Evolutionary conservation across 2,329 filamentous ascomycete genomes (phyloP), one percentile per base, ranked within the genome.

Genomic region (Fusarium liriodendri): DNA sequence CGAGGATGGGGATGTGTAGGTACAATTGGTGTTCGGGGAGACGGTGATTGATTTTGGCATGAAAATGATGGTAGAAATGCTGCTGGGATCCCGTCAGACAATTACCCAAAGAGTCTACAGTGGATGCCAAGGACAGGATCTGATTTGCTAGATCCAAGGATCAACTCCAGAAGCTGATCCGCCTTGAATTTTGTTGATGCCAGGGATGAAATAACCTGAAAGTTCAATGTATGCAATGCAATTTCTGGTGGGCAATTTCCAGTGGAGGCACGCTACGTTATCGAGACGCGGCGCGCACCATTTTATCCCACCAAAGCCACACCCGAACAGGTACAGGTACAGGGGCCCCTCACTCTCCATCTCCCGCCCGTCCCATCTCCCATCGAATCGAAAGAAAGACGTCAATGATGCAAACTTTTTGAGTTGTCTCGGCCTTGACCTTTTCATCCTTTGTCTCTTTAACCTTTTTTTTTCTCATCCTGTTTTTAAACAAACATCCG

Each of bases 111-210:
- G n/a, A 37, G 40, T 52, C 16, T n/a, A 35, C 11, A 27, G 59
- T 62, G 59, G 59, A 52, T 33, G 42, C 35, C 20, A n/a, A 52
- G 42, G 59, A 11, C 11, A 38, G 37, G 5, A 52, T 50, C 1
- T 62, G 59, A 62, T 52, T 62, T 62, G 59, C 42, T 38, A 7
- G 20, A 22, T 42, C 37, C 22, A 27, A 27, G 40, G 27, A 9
- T 29, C 1, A 50, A n/a, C 52, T 20, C 42, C 25, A 62, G 25
- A 50, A 47, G 38, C 27, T 20, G 33, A 27, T 60, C 37, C 27
- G 59, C 59, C 35, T 52, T 62, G 59, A 62, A 20, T 62, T 62
- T 62, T 60, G 37, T 62, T 60, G 25, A 45, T 38, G 52, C 14
- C 32, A 35, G 20, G 32, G 25, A 29, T 60, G 40, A 45, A 29